Conservation (phyloP, 148 eudicot genomes). For the Silene uniflora region DNA sequence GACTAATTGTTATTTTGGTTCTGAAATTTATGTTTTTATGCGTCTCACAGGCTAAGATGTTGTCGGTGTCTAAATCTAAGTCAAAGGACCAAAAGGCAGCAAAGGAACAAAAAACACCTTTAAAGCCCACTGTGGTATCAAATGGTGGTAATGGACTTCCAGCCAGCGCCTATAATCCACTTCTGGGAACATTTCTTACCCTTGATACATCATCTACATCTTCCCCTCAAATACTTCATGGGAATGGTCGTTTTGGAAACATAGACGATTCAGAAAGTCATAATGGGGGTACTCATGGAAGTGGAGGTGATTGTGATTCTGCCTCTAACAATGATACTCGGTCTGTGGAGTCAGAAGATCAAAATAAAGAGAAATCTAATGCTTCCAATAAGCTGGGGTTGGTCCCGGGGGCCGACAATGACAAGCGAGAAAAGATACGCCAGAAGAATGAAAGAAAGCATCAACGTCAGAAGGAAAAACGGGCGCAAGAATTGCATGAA, state of each 20-base stretch:
- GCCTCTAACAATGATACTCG: constrained; percentile 82
- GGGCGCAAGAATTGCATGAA: constrained; percentile 94
- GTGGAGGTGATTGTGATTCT: constrained; percentile 69
- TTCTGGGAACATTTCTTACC: constrained; percentile 75
- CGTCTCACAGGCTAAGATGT: constrained; percentile 45
- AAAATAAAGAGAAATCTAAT: constrained; percentile 65
- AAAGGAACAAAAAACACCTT: constrained; percentile 71
- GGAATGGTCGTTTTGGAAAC: constrained; percentile 74
- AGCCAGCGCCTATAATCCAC: constrained; percentile 86
- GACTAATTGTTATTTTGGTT: not conserved
- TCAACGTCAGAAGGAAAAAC: constrained; percentile 95
- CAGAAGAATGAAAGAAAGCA: constrained; percentile 95
- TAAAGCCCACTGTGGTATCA: constrained; percentile 51
- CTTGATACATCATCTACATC: constrained; percentile 58
- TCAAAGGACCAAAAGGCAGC: constrained; percentile 73
- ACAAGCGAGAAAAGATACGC: constrained; percentile 88
- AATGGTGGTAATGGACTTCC: constrained; percentile 45
- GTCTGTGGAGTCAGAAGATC: constrained; percentile 97
- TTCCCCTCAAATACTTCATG: constrained; percentile 45
- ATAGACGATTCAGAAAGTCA: constrained; percentile 84
- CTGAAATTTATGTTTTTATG: not conserved
- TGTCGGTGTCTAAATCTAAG: constrained; percentile 70
- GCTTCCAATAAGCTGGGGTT: constrained; percentile 43
- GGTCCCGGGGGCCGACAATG: constrained; percentile 81
- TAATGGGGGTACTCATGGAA: constrained; percentile 52